Evolutionary conservation across 495 filamentous ascomycete species (phyloP).

Genomic region (Podospora anserina): DNA sequence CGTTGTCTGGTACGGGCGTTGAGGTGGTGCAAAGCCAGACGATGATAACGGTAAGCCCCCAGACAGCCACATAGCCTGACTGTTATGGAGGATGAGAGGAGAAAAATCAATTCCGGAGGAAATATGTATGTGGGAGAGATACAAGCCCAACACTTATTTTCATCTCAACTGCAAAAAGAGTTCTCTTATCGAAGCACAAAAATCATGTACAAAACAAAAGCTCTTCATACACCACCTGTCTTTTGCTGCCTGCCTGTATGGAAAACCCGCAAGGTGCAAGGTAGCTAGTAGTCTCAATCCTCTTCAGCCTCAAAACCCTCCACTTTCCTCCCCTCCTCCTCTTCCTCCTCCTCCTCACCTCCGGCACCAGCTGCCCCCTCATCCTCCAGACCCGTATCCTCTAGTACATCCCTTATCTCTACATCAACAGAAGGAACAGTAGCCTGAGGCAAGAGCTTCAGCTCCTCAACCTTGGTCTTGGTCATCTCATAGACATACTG

Average conservation of each 20-base stretch:
- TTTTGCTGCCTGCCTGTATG: not conserved
- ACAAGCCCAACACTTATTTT: not conserved
- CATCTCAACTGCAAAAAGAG: not conserved
- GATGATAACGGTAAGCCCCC: not conserved
- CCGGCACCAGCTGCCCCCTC: constrained; percentile 30
- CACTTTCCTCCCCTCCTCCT: constrained; percentile 30
- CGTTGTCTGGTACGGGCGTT: not conserved
- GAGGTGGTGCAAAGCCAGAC: not conserved
- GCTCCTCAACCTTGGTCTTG: constrained; percentile 65
- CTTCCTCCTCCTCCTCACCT: constrained; percentile 38
- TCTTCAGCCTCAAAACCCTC: constrained; percentile 38
- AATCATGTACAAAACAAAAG: not conserved
- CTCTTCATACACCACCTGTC: not conserved
- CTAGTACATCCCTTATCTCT: constrained; percentile 43
- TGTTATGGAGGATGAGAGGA: not conserved
- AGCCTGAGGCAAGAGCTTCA: constrained; percentile 34
- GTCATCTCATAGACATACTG: constrained; percentile 99
- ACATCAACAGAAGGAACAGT: constrained; percentile 29
- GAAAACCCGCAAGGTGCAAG: not conserved
- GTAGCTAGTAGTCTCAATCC: constrained; percentile 11
- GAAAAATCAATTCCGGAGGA: not conserved
- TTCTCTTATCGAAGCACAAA: not conserved
- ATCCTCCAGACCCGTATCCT: constrained; percentile 32
- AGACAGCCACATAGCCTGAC: not conserved
- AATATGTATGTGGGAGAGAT: too few species aligned